phyloP scores from a whole-genome alignment of 108 stramenopile species.

The Nitzschia sp. region DNA sequence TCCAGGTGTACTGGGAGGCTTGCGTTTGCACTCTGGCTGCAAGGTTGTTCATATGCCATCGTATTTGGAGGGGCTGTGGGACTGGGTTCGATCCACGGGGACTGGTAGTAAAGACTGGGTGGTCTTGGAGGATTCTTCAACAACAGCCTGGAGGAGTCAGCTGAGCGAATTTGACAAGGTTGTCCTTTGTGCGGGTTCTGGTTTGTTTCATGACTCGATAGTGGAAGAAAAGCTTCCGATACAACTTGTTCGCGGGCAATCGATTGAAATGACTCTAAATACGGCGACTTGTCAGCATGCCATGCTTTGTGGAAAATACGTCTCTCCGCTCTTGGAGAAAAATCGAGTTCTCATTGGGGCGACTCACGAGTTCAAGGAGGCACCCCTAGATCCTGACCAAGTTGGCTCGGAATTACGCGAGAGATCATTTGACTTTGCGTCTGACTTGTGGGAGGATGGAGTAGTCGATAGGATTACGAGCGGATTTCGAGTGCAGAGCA shows the following conservation, averaged over 20 bases:
- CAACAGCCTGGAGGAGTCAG: conserved; percentile 22
- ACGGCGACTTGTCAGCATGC: conserved; percentile 33
- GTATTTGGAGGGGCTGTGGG: conserved; percentile 72
- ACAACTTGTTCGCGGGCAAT: conserved; percentile 83
- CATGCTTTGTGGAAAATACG: conserved; percentile 81
- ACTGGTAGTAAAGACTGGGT: conserved; percentile 22
- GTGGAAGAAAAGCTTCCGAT: conserved; percentile 41
- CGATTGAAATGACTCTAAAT: conserved; percentile 53
- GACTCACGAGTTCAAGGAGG: conserved; percentile 76
- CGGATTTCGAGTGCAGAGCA: conserved; percentile 74
- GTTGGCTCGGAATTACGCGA: conserved; percentile 54
- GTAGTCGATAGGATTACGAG: conserved; percentile 48
- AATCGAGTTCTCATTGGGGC: conserved; percentile 67
- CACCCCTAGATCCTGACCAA: conserved; percentile 38
- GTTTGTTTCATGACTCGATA: conserved; percentile 43
- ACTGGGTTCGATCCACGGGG: conserved; percentile 36
- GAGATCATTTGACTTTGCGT: conserved; percentile 54
- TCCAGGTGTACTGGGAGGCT: conserved; percentile 46
- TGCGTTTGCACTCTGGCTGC: conserved; percentile 63
- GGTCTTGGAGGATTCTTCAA: conserved; percentile 2
- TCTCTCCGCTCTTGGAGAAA: conserved; percentile 56
- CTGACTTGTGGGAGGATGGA: conserved; percentile 66
- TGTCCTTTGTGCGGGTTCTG: conserved; percentile 69
- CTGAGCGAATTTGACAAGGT: conserved; percentile 52
- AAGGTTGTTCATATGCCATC: conserved; percentile 75